Percentiles rank a stretch among this genome's conserved stretches.
Evolutionary conservation across 257 asterid species (phyloP).

Genomic region (Avicennia marina): DNA sequence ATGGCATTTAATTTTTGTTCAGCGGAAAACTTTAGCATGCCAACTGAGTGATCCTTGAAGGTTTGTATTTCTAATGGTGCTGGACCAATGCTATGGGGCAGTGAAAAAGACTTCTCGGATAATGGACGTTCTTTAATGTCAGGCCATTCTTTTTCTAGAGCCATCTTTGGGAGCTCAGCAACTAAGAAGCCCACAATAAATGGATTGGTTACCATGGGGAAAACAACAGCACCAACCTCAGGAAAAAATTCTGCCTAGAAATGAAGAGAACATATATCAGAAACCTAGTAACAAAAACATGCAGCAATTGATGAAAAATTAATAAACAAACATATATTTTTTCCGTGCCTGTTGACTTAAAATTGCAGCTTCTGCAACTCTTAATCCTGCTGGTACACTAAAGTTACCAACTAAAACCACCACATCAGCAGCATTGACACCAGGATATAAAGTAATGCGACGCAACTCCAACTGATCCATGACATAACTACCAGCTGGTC

Average conservation of each 20-base stretch:
- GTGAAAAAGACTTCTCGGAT: conserved; percentile 36
- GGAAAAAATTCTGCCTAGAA: conserved; percentile 80
- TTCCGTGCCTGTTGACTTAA: conserved; percentile 54
- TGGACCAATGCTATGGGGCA: conserved; percentile 35
- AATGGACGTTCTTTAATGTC: conserved; percentile 32
- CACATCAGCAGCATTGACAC: conserved; percentile 54
- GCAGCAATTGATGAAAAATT: background rate
- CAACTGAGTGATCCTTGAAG: conserved; percentile 35
- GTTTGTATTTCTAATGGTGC: conserved; percentile 39
- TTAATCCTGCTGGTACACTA: conserved; percentile 69
- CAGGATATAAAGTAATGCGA: conserved; percentile 63
- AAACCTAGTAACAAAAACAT: conserved; percentile 7
- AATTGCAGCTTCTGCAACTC: conserved; percentile 83
- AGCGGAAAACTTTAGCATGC: conserved; percentile 38
- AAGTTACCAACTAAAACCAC: conserved; percentile 76
- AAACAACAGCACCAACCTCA: conserved; percentile 79
- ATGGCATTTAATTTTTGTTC: conserved; percentile 76
- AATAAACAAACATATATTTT: background rate
- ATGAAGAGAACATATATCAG: conserved; percentile 30
- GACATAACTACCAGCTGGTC: conserved; percentile 96
- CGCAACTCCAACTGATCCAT: conserved; percentile 93
- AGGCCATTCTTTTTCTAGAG: conserved; percentile 36
- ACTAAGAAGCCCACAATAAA: conserved; percentile 94
- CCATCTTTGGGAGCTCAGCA: conserved; percentile 67
- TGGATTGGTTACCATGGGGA: conserved; percentile 91